Percentiles rank a stretch among this genome's conserved stretches.
Conservation (phyloP, 306 rosid species). For the Cyclanthera cordifolia region DNA sequence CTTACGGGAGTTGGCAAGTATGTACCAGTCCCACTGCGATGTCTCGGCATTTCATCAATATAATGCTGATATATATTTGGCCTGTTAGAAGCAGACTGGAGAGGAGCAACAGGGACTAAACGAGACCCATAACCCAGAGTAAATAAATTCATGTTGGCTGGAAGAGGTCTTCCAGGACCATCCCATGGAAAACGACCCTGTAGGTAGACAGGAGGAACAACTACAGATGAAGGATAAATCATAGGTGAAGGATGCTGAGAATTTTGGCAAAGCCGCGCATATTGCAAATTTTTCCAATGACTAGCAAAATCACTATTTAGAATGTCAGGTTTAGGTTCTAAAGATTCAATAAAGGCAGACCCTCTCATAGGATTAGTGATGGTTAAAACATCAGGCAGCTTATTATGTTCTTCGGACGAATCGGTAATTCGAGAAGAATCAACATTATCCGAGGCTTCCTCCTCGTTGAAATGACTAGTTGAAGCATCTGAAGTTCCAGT, state of each 20-base stretch:
- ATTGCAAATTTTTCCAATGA: conserved; percentile 75
- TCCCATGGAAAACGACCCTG: conserved; percentile 89
- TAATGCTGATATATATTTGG: conserved; percentile 59
- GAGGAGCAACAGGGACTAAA: conserved; percentile 62
- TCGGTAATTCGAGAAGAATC: conserved; percentile 57
- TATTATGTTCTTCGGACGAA: conserved; percentile 43
- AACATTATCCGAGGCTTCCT: conserved; percentile 46
- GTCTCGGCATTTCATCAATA: conserved; percentile 69
- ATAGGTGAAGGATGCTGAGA: conserved; percentile 22
- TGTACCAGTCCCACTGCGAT: conserved; percentile 93
- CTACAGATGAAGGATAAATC: conserved; percentile 26
- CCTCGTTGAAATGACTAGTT: conserved; percentile 46
- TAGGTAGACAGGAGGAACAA: conserved; percentile 63
- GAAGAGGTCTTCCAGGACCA: conserved; percentile 84
- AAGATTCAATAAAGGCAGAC: conserved; percentile 31
- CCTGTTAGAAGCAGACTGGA: conserved; percentile 59
- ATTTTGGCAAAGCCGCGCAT: conserved; percentile 65
- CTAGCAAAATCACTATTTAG: conserved; percentile 72
- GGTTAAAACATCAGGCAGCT: conserved; percentile 34
- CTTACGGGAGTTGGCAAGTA: conserved; percentile 97
- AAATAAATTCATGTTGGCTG: conserved; percentile 46
- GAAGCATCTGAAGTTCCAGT: conserved; percentile 48
- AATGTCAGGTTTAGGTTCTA: conserved; percentile 59
- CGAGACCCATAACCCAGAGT: conserved; percentile 60
- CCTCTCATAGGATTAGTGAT: conserved; percentile 36